Base-by-base conservation (phyloP, 495 filamentous ascomycete species). In the Trichocladium uniseriatum region DNA sequence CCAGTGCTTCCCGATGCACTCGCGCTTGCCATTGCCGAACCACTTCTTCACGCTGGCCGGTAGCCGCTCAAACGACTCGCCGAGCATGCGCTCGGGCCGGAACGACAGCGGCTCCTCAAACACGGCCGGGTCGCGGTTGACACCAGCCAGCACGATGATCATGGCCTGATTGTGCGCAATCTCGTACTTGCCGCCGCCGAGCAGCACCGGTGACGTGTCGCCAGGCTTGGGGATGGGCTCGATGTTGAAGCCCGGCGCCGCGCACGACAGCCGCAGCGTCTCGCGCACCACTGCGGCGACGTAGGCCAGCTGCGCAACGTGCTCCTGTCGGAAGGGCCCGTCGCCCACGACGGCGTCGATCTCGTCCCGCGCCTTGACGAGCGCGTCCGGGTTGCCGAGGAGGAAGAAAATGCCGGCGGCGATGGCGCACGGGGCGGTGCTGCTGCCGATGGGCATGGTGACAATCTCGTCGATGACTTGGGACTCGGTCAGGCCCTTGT, bases 11-110 rank as follows among this genome's bases (percentile, higher is more conserved):
- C 82, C 83, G 43, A 86, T 82, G 49, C 83, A 86, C 42, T 69
- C 78, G 39, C 83, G 58, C 68, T 77, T 78, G 13, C 83, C 84
- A 50, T 85, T 86, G 2, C 84, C 84, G 46, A 84, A 87, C 61
- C 70, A 74, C 63, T 83, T 83, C 79, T 81, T 84, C 5, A 78
- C 77, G 16, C 74, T 76, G 14, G 64, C 60, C 7, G 78, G 80
- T 43, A 83, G 54, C 21, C 67, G 70, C 21, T 80, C 71, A 52
- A 84, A 84, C 10, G 72, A 55, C 36, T 78, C 74, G 48, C 81
- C 79, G 24, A 82, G 61, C 81, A 85, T 84, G 8, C 82, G 67
- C 64, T 84, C 81, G 0, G 82, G 83, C 31, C 58, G 66, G 67
- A 84, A 87, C n/a, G 73, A 72, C 3, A 78, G 63, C 0, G 79